Evolutionary conservation across 2,329 filamentous ascomycete species (phyloP), one percentile per base, ranked within the genome.

Genomic region (Fusarium subtropicale): DNA sequence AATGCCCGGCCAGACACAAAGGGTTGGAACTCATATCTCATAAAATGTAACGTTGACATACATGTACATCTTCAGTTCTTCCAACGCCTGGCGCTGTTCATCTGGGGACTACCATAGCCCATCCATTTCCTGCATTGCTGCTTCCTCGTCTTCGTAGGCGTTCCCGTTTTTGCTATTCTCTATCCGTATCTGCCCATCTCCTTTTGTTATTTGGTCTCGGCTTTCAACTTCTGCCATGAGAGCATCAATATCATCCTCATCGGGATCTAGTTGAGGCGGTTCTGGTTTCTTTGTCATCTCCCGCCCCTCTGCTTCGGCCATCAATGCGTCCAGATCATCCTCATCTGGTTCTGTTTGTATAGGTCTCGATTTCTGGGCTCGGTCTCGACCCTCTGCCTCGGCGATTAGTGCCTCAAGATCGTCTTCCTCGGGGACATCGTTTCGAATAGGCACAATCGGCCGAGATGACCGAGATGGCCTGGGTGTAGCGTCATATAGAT

Each of bases 51-150:
- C 15, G 6, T 24, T 24, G 3, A 18, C 6, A 28, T 33, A 18
- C 6, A 28, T 33, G 31, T 9, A 31, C 26, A n/a, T 31, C 36
- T 41, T 41, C 7, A 18, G 18, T 33, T 31, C 22, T n/a, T 28
- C 10, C 5, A 56, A 65, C 41, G 22, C 58, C 60, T 2, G 13
- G 66, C 64, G 52, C 60, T 47, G 9, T 44, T 26, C 15, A 11
- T 18, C 9, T 13, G 11, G 8, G 11, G 5, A 22, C 24, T 64
- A 86, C 84, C 84, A 88, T 26, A 87, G 66, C 0, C 82, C 86
- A 41, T 86, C 85, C 85, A 88, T 87, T 67, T 88, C 88, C 38
- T 85, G 87, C 88, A 93, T 90, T 1, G 86, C 89, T 63, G 88
- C 90, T 78, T 91, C 88, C 16, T 91, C 89, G 56, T 90, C 89